These are phyloP conservation scores for Arabidopsis hybrid DNA, from an alignment of 441 rosid genomes.

Conservation along the genomic window DNA sequence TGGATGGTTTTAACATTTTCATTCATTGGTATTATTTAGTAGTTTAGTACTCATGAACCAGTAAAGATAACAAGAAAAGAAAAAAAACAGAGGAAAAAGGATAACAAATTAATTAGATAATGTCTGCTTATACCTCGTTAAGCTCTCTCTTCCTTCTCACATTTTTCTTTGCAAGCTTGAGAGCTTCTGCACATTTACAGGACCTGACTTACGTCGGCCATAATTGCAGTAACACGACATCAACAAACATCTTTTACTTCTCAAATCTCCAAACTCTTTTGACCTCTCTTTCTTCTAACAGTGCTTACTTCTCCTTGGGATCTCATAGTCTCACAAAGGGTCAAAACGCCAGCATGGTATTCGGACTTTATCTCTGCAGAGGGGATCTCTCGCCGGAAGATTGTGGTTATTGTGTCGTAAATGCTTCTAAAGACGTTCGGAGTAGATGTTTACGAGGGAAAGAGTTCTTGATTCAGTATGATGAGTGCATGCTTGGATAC, in stretches of 20 bases:
- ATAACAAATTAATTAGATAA: conserved; percentile 2
- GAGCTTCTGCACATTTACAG: not conserved
- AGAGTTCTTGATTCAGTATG: conserved; percentile 17
- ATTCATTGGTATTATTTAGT: too few species aligned
- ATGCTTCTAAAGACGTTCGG: too few species aligned
- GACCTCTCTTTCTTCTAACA: not conserved
- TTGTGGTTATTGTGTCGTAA: not conserved
- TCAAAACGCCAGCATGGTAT: not conserved
- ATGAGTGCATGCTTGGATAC: not conserved
- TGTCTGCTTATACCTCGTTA: conserved; percentile 15
- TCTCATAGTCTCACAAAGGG: not conserved
- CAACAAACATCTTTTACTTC: not conserved
- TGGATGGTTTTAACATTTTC: too few species aligned
- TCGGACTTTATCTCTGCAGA: conserved; percentile 15
- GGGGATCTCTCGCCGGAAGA: conserved; percentile 4
- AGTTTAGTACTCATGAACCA: too few species aligned
- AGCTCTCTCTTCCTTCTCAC: not conserved
- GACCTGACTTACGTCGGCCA: not conserved
- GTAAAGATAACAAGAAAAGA: not conserved
- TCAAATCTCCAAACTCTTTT: conserved; percentile 3
- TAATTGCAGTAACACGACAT: not conserved
- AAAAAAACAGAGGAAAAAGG: not conserved
- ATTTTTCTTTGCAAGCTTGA: not conserved
- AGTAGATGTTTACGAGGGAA: not conserved
- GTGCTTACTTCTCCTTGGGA: not conserved